Conservation (phyloP, 306 rosid species). For the Cucumis sativus region DNA sequence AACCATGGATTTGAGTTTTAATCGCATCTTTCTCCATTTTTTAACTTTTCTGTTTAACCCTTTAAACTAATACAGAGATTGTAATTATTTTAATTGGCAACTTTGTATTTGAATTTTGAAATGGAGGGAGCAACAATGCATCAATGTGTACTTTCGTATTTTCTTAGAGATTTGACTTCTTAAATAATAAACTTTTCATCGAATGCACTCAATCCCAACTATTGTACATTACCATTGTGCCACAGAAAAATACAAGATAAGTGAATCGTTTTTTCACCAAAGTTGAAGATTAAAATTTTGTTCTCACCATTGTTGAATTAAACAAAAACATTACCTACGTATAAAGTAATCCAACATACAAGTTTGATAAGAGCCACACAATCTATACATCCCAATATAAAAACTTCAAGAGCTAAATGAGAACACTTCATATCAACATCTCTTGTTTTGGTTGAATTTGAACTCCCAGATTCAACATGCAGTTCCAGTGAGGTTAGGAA, state of each 20-base stretch:
- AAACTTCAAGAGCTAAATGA: background rate
- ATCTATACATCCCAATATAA: background rate
- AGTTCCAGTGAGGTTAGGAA: background rate
- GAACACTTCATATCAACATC: background rate
- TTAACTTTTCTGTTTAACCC: background rate
- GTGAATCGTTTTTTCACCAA: no score
- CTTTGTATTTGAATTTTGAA: background rate
- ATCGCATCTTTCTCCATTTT: conserved; percentile 10
- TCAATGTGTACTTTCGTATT: background rate
- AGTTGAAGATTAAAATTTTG: no score
- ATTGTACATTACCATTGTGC: no score
- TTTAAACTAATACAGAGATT: background rate
- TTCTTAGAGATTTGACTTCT: background rate
- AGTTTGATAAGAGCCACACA: background rate
- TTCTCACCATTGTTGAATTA: no score
- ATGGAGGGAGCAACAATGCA: background rate
- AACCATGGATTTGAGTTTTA: conserved; percentile 69
- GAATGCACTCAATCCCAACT: no score
- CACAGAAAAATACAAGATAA: no score
- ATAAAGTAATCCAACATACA: background rate
- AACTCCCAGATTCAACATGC: background rate
- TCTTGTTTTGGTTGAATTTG: background rate
- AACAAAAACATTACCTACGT: background rate
- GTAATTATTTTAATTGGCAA: background rate
- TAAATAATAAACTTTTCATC: no score